Base-by-base conservation (phyloP, 805 yeast species). In the Candida railenensis region DNA sequence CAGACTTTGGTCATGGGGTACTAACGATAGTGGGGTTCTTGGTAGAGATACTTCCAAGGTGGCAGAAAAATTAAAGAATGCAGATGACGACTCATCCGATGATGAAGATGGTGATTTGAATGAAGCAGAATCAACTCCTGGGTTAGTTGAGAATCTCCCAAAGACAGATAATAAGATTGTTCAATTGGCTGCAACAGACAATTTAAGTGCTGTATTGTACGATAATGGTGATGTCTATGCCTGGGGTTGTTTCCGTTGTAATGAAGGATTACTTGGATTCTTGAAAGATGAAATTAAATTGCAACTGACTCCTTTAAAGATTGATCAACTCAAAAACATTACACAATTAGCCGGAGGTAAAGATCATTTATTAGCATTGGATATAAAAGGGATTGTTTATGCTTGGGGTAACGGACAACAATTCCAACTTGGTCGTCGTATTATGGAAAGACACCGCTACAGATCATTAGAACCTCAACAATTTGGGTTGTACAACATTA, bases 371-470 rank as follows among this genome's bases (percentile, higher is more conserved):
- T 63, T 94, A 40, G 94, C 95, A 20, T 71, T 94, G 33, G 96
- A 91, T 62, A 71, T 80, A 21, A 84, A 81, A 58, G 99, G 99
- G 48, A 76, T 83, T 45, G 97, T 91, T 1, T 89, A 79, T 60
- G 91, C 98, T 0, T 94, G 99, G 99, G 99, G 99, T 54, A 87
- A 89, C 62, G 97, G 97, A 21, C 96, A 91, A 58, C 96, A 89
- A 59, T 82, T 76, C 66, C 98, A 94, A 70, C 75, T 94, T 53
- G 99, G 98, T 19, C 80, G 96, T 59, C 84, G 83, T 58, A 82
- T 91, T 20, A 61, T 83, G 66, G 97, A 82, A 68, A 87, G 88
- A 68, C 89, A 83, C 54, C 78, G 87, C 66, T 77, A 77, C 58
- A 78, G 82, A 49, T 81, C 89, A 2, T 73, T 88, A 45, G 91